phyloP scores from a whole-genome alignment of 1,139 yeast species.

The Blastobotrys illinoisensis region DNA sequence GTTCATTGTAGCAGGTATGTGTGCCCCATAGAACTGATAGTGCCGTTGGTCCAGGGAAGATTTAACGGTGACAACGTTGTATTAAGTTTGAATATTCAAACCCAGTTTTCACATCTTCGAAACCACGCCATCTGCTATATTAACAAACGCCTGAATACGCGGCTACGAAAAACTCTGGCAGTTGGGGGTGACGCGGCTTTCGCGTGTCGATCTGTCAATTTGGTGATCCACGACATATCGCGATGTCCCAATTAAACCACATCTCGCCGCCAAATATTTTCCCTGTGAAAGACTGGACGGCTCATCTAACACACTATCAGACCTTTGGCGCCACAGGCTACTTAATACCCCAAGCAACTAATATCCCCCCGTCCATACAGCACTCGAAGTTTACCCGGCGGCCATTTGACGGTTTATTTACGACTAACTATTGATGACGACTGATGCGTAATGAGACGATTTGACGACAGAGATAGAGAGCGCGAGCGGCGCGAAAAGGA shows the following conservation, averaged over 20 bases:
- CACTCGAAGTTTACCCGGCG: too few relatives aligned
- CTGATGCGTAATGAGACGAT: conserved; percentile 12
- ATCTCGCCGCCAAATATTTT: not conserved
- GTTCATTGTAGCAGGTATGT: too few relatives aligned
- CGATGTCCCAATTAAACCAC: conserved; percentile 1
- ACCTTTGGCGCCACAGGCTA: not conserved
- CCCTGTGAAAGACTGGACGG: not conserved
- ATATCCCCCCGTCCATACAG: too few relatives aligned
- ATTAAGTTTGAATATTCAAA: too few relatives aligned
- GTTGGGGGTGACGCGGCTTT: not conserved
- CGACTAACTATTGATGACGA: not conserved
- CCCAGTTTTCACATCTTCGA: too few relatives aligned
- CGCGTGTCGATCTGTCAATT: not conserved
- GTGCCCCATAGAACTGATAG: too few relatives aligned
- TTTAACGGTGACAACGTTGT: too few relatives aligned
- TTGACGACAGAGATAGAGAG: conserved; percentile 27
- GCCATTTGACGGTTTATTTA: not conserved
- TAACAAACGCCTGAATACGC: too few relatives aligned
- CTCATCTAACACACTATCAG: not conserved
- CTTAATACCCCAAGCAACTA: not conserved
- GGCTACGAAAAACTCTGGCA: too few relatives aligned
- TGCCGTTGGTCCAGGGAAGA: too few relatives aligned
- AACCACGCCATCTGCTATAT: too few relatives aligned
- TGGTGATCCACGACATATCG: conserved; percentile 1
- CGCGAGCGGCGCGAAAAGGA: conserved; percentile 30